Base-by-base conservation (phyloP, 441 rosid species). In the Populus hybrid region DNA sequence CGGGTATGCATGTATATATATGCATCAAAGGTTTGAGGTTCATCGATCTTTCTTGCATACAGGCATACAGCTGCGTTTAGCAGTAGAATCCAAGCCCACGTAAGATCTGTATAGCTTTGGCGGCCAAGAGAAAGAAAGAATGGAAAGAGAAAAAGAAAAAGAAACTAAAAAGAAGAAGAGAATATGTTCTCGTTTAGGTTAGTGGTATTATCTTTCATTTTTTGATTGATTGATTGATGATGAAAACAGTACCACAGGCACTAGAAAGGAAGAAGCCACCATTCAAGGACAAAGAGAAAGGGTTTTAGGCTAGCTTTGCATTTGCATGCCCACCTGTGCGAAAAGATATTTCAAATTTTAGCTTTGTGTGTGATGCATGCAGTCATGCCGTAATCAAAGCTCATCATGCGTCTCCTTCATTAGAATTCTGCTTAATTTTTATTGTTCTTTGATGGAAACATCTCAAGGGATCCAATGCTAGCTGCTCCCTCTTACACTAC, bases 1-100 rank as follows among this genome's bases (percentile, higher is more conserved):
- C 89, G 87, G 86, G 77, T 64, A 83, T 82, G 84, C 72, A 10
- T 24, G 67, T 79, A 78, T 77, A 79, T 77, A 73, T 9, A 71
- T 63, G 66, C 2, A 14, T 36, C 38, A 20, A 7, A 23, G 28
- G 45, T 65, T 11, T 59, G 6, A 31, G 50, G 18, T 11, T 31
- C 9, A 59, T 40, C 4, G 12, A 40, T 10, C 50, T 10, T 40
- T 40, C 50, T 40, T 9, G 28, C 28, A 26, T 26, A 26, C 28
- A 26, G 28, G n/a, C 40, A 64, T 3, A 31, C 53, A 21, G 24
- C 28, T 16, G 4, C 61, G 72, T 71, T 64, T 64, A 87, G 81
- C 85, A 90, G 89, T 87, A 78, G 70, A 29, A 71, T 35, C 23
- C 86, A 88, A 88, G 86, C 85, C 78, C 78, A 80, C 81, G 71